Evolutionary conservation across 2,329 filamentous ascomycete genomes (phyloP).

Genomic region (Plectosphaerella sp.): DNA sequence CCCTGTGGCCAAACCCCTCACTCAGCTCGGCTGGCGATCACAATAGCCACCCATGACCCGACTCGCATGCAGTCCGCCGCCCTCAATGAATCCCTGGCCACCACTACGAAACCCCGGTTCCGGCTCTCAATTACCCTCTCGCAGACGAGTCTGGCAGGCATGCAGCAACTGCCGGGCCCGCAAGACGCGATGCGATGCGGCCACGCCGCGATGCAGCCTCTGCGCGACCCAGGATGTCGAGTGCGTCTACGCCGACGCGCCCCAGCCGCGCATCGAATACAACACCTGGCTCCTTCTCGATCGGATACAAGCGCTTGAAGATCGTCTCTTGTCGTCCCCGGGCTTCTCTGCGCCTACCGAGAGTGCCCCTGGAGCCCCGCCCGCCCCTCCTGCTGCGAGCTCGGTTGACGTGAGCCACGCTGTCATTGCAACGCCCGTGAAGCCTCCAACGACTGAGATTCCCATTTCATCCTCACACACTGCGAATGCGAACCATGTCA

Average conservation of each 20-base stretch:
- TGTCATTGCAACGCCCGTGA: background rate
- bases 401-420: background rate
- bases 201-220: slow-evolving; percentile 19
- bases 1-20: too few relatives aligned
- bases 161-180: slow-evolving; percentile 23
- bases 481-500: slow-evolving; percentile 18
- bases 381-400: background rate
- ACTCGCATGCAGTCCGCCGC: too few relatives aligned
- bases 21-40: too few relatives aligned
- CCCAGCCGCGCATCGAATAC: slow-evolving; percentile 20
- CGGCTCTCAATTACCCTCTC: background rate
- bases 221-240: slow-evolving; percentile 21
- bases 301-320: slow-evolving; percentile 22
- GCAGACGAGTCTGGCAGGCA: slow-evolving; percentile 18
- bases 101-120: too few relatives aligned
- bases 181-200: slow-evolving; percentile 24
- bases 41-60: too few relatives aligned
- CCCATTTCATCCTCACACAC: slow-evolving; percentile 15
- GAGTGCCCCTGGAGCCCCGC: background rate
- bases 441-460: slow-evolving; percentile 6
- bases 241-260: slow-evolving; percentile 22
- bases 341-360: slow-evolving; percentile 1
- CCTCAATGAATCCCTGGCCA: too few relatives aligned
- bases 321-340: slow-evolving; percentile 14
- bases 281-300: slow-evolving; percentile 22